Conservation (phyloP, 495 filamentous ascomycete genomes). For the Podospora pseudoanserina region DNA sequence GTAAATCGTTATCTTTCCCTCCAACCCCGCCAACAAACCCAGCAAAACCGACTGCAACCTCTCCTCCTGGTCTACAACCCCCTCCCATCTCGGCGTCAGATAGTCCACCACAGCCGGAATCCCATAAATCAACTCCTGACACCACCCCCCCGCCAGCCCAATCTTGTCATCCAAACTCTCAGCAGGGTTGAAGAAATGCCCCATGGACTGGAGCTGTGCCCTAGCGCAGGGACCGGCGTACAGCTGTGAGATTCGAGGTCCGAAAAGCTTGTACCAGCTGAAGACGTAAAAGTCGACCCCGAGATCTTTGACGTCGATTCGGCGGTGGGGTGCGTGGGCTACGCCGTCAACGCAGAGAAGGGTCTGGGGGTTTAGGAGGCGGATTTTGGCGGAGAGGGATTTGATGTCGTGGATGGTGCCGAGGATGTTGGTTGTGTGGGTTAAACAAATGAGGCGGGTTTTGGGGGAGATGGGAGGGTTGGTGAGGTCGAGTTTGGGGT, state of each 20-base stretch:
- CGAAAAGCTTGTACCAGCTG: conserved; percentile 74
- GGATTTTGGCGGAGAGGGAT: conserved; percentile 52
- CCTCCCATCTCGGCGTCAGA: conserved; percentile 50
- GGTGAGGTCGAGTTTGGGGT: conserved; percentile 52
- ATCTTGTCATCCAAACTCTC: conserved; percentile 59
- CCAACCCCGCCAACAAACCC: conserved; percentile 44
- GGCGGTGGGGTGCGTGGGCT: conserved; percentile 65
- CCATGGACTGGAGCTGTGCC: conserved; percentile 50
- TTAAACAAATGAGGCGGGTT: conserved; percentile 64
- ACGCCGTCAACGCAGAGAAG: conserved; percentile 59
- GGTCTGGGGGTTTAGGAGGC: conserved; percentile 38
- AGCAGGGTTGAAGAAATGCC: conserved; percentile 64
- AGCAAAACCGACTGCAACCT: conserved; percentile 56
- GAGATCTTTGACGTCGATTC: conserved; percentile 60
- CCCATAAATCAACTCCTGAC: conserved; percentile 60
- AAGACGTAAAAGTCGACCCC: conserved; percentile 74
- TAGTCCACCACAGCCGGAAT: conserved; percentile 58
- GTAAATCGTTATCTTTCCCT: conserved; percentile 51
- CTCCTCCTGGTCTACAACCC: conserved; percentile 57
- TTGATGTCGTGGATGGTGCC: conserved; percentile 64
- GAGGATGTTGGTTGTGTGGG: conserved; percentile 67
- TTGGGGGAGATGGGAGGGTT: conserved; percentile 54
- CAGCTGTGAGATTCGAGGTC: conserved; percentile 65
- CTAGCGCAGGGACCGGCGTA: conserved; percentile 55
- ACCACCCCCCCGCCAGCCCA: conserved; percentile 57